Evolutionary conservation across 768 basidiomycete species (phyloP).

Genomic region (Lactarius sp.): DNA sequence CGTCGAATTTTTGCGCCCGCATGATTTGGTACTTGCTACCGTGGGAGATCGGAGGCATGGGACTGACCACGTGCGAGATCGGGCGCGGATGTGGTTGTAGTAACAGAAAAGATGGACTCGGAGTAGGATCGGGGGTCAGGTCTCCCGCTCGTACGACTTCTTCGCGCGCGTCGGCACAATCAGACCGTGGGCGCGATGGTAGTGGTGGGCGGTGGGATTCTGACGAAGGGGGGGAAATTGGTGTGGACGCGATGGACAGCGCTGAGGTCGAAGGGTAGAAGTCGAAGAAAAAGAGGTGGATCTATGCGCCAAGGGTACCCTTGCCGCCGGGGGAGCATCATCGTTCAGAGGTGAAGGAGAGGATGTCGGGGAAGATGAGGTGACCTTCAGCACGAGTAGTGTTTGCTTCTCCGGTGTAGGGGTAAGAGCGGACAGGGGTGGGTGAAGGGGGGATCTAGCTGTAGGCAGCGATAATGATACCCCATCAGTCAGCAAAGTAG

Average conservation of each 20-base stretch:
- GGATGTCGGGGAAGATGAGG: not conserved
- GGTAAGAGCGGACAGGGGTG: not conserved
- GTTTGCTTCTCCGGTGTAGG: not conserved
- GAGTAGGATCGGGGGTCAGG: constrained; percentile 5
- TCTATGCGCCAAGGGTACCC: too few species aligned
- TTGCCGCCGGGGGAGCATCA: not conserved
- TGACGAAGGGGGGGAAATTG: not conserved
- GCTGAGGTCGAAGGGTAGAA: not conserved
- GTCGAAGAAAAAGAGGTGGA: not conserved
- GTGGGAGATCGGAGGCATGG: not conserved
- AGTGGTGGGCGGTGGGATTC: not conserved
- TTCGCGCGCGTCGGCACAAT: not conserved
- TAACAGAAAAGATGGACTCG: constrained; percentile 3
- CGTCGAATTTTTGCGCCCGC: constrained; percentile 13
- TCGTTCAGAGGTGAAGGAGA: not conserved
- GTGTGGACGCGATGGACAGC: not conserved
- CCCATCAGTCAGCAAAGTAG: not conserved
- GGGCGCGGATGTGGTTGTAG: not conserved
- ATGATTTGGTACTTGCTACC: not conserved
- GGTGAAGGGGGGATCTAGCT: not conserved
- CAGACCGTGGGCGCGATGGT: too few species aligned
- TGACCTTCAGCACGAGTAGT: too few species aligned
- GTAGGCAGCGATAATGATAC: not conserved
- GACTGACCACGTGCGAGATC: constrained; percentile 15
- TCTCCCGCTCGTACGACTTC: not conserved